Evolutionary conservation across 2,329 filamentous ascomycete species (phyloP).

Genomic region (Penicillium sp.): DNA sequence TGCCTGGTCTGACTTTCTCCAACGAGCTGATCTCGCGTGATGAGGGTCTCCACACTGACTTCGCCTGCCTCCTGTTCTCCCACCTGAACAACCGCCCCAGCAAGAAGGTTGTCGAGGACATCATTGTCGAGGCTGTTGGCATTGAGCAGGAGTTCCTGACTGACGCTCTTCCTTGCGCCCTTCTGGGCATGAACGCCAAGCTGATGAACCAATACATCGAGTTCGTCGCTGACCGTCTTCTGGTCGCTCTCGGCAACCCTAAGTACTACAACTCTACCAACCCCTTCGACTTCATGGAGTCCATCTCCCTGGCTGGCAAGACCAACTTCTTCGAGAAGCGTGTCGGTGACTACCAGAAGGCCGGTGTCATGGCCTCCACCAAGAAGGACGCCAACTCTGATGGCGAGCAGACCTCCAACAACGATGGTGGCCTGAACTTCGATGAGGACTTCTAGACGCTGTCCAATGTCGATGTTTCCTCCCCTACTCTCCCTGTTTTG

Average conservation of each 20-base stretch:
- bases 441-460: constrained; percentile 89
- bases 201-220: constrained; percentile 99
- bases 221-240: constrained; percentile 95
- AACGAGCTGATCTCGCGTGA: constrained; percentile 99
- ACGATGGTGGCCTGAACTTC: constrained; percentile 83
- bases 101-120: constrained; percentile 77
- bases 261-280: constrained; percentile 93
- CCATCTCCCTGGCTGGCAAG: constrained; percentile 98
- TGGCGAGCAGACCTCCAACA: constrained; percentile 44
- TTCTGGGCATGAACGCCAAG: constrained; percentile 95
- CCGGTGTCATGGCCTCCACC: constrained; percentile 93
- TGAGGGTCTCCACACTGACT: constrained; percentile 99
- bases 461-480: constrained; percentile 3
- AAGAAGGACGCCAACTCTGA: constrained; percentile 67
- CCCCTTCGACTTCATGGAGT: constrained; percentile 99
- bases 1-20: constrained; percentile 98
- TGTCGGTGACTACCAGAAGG: constrained; percentile 99
- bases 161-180: constrained; percentile 86
- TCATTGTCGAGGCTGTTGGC: constrained; percentile 90
- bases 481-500: constrained; percentile 17
- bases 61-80: constrained; percentile 96
- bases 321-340: constrained; percentile 99
- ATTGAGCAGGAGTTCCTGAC: constrained; percentile 99
- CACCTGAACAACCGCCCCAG: constrained; percentile 90
- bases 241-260: constrained; percentile 89